A percentile compares a stretch with the other conserved stretches of the same genome.
These are phyloP conservation scores for Staphylotrichum longicolle DNA, from an alignment of 495 filamentous ascomycete species.

Conservation along the genomic window DNA sequence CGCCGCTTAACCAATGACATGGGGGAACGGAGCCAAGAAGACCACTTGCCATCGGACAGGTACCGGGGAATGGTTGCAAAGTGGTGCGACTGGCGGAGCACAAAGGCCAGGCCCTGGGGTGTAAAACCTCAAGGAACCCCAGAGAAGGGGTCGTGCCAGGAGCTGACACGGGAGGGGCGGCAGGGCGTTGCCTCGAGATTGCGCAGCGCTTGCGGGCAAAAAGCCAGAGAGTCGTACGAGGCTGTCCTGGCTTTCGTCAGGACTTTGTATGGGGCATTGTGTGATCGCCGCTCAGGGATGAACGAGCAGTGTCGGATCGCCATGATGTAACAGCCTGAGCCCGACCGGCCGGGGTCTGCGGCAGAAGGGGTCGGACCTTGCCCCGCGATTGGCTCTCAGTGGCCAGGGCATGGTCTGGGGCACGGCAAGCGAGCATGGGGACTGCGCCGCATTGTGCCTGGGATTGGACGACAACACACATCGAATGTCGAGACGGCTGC, in stretches of 20 bases:
- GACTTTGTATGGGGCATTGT: slow-evolving; percentile 12
- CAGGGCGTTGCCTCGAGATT: not conserved
- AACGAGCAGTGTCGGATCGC: slow-evolving; percentile 35
- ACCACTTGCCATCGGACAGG: not conserved
- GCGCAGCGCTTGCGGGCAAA: not conserved
- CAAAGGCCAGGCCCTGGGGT: slow-evolving; percentile 6
- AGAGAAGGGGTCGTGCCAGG: slow-evolving; percentile 2
- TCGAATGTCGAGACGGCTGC: not conserved
- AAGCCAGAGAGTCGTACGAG: slow-evolving; percentile 1
- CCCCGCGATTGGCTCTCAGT: slow-evolving; percentile 6
- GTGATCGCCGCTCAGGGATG: slow-evolving; percentile 20
- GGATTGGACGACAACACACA: not conserved
- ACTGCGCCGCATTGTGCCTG: not conserved
- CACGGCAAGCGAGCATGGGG: not conserved
- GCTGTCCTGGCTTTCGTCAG: not conserved
- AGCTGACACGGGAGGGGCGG: not conserved
- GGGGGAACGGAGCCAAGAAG: not conserved
- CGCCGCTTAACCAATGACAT: not conserved
- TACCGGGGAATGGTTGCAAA: not conserved
- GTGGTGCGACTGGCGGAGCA: not conserved
- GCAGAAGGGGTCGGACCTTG: slow-evolving; percentile 17
- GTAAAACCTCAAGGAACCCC: slow-evolving; percentile 1
- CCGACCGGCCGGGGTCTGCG: slow-evolving; percentile 26
- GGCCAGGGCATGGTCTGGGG: slow-evolving; percentile 15
- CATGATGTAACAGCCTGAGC: slow-evolving; percentile 33